Evolutionary conservation across 129 eudicot genomes (phyloP).

Genomic region (Artemisia annua): DNA sequence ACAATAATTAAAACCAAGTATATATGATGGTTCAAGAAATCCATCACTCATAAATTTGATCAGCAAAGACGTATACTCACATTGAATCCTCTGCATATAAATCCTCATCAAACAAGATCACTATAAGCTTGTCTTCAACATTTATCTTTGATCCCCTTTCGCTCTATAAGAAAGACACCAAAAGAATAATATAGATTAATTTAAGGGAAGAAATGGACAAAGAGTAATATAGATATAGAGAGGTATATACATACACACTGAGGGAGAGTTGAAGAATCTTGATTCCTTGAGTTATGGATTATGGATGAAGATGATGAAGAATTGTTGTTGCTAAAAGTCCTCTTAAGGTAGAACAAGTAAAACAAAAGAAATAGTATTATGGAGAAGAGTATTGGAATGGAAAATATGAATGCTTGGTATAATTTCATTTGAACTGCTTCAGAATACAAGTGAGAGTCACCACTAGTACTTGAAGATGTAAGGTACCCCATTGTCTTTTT

Average conservation of each 20-base stretch:
- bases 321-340: constrained; percentile 34
- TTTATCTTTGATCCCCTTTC: constrained; percentile 43
- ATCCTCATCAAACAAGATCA: constrained; percentile 51
- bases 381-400: constrained; percentile 71
- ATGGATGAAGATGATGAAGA: constrained; percentile 28
- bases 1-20: neutral
- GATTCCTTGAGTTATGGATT: constrained; percentile 32
- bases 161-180: constrained; percentile 32
- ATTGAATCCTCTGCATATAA: constrained; percentile 41
- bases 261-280: constrained; percentile 28
- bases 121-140: constrained; percentile 51
- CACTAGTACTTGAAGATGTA: constrained; percentile 39
- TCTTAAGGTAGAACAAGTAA: constrained; percentile 68
- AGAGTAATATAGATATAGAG: constrained; percentile 19
- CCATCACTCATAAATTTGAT: neutral
- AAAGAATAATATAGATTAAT: neutral
- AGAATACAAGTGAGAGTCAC: constrained; percentile 57
- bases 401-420: constrained; percentile 71
- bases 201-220: neutral
- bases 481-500: constrained; percentile 46
- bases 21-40: neutral
- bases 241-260: constrained; percentile 29
- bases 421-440: constrained; percentile 58
- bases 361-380: constrained; percentile 63
- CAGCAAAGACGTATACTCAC: constrained; percentile 37